Conservation (phyloP, 2,329 filamentous ascomycete genomes). For the Alternaria alternata region DNA sequence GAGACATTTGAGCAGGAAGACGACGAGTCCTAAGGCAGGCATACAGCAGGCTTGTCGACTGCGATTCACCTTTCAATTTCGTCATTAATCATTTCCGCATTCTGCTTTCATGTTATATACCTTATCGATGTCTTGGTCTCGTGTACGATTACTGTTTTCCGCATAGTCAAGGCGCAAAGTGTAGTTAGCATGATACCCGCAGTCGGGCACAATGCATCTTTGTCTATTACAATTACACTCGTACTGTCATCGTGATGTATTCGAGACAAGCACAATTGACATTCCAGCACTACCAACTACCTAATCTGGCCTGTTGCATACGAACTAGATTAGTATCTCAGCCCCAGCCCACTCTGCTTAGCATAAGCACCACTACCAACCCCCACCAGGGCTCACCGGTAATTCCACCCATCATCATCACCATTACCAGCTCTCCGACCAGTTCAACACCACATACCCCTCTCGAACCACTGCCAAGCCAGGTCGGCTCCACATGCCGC, state of each 20-base stretch:
- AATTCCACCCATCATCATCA: neutral
- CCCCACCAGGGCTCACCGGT: neutral
- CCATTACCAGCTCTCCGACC: neutral
- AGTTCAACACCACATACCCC: neutral
- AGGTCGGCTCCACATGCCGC: neutral
- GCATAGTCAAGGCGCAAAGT: neutral
- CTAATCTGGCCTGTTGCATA: neutral
- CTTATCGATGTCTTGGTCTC: neutral
- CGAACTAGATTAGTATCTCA: neutral
- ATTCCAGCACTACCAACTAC: neutral
- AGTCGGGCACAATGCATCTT: neutral
- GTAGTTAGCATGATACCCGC: neutral
- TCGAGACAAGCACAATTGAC: neutral
- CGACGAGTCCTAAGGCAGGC: constrained; percentile 4
- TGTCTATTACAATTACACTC: neutral
- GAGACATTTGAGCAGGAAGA: constrained; percentile 34
- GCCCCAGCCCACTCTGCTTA: neutral
- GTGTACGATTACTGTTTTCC: neutral
- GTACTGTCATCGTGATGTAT: neutral
- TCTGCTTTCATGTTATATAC: neutral
- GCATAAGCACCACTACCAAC: neutral
- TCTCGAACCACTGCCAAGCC: neutral
- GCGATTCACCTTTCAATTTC: neutral
- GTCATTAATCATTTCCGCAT: neutral
- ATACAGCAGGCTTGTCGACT: neutral